Conservation (phyloP, 768 basidiomycete species). For the Boletus speciosus region DNA sequence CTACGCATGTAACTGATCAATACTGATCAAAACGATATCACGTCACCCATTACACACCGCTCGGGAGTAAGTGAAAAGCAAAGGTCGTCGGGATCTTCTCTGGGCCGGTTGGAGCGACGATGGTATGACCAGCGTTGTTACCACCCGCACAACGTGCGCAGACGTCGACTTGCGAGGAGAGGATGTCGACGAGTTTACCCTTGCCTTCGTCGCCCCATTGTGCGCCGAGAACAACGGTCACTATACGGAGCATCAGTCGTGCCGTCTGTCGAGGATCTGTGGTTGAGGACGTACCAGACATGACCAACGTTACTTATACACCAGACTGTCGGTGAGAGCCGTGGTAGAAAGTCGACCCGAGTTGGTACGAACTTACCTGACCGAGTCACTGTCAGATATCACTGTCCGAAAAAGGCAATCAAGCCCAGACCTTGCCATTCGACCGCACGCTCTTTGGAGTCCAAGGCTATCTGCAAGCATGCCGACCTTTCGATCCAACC, state of each 20-base stretch:
- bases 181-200: slow-evolving; percentile 95
- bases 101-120: slow-evolving; percentile 73
- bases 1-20: slow-evolving; percentile 1
- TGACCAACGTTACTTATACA: slow-evolving; percentile 10
- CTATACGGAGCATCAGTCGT: slow-evolving; percentile 25
- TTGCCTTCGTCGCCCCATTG: slow-evolving; percentile 96
- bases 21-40: not conserved
- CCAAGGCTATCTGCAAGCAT: slow-evolving; percentile 27
- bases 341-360: slow-evolving; percentile 11
- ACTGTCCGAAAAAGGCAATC: slow-evolving; percentile 16
- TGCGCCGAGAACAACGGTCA: slow-evolving; percentile 77
- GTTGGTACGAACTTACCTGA: not conserved
- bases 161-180: slow-evolving; percentile 84
- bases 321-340: slow-evolving; percentile 4
- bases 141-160: slow-evolving; percentile 97
- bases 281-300: slow-evolving; percentile 19
- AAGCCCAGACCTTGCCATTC: not conserved
- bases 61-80: slow-evolving; percentile 94
- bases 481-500: slow-evolving; percentile 50
- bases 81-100: slow-evolving; percentile 77
- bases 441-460: not conserved
- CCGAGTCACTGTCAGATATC: not conserved
- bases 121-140: slow-evolving; percentile 99
- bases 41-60: slow-evolving; percentile 48
- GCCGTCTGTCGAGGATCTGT: not conserved